Percentiles rank a stretch among this genome's conserved stretches.
Conservation (phyloP, 345 rosid genomes). For the Firmiana major region DNA sequence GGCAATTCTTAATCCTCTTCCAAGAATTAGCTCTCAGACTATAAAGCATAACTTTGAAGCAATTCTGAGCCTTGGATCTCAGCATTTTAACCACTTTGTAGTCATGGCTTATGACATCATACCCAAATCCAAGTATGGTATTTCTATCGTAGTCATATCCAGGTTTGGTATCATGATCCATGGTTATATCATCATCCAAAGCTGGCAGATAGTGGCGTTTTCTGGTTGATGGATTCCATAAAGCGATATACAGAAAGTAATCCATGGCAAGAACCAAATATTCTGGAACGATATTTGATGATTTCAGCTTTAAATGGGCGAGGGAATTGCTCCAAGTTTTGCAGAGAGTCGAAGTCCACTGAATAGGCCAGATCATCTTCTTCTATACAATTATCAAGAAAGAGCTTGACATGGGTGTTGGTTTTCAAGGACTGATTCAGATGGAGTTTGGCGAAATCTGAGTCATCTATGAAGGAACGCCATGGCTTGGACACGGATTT, state of each 20-base stretch:
- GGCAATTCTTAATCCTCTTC: constrained; percentile 7
- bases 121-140: constrained; percentile 2
- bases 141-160: background rate
- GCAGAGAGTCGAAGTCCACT: background rate
- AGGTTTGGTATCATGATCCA: background rate
- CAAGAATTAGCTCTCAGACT: background rate
- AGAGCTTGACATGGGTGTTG: background rate
- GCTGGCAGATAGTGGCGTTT: background rate
- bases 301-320: background rate
- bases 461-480: background rate
- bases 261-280: constrained; percentile 3
- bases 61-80: background rate
- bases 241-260: constrained; percentile 1
- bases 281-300: background rate
- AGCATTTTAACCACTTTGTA: constrained; percentile 4
- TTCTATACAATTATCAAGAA: background rate
- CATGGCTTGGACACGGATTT: constrained; percentile 4
- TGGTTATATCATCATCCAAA: background rate
- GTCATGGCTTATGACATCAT: background rate
- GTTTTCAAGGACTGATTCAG: constrained; percentile 3
- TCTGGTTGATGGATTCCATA: constrained; percentile 7
- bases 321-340: background rate
- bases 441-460: background rate
- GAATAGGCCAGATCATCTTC: background rate
- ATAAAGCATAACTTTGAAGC: constrained; percentile 2